These are phyloP conservation scores for Hortiboletus campestris DNA, from an alignment of 768 basidiomycete genomes.

Conservation along the genomic window DNA sequence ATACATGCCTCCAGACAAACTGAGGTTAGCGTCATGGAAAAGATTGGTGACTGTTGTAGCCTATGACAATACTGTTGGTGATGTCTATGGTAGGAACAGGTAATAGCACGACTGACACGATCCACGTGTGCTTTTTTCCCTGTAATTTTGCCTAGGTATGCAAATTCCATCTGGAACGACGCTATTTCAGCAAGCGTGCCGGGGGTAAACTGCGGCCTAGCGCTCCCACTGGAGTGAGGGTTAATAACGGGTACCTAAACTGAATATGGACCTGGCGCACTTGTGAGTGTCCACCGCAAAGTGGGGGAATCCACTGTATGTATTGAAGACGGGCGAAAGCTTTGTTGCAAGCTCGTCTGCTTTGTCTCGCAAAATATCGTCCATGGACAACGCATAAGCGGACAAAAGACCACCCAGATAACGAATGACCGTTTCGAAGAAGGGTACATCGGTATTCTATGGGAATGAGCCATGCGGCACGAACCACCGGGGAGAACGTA, in stretches of 20 bases:
- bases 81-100: background rate
- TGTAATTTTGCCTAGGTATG: conserved; percentile 77
- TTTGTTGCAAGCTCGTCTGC: conserved; percentile 78
- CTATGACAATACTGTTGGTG: conserved; percentile 28
- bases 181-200: conserved; percentile 76
- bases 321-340: conserved; percentile 71
- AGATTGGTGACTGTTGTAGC: conserved; percentile 47
- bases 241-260: background rate
- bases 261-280: conserved; percentile 33
- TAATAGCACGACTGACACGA: conserved; percentile 38
- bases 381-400: conserved; percentile 72
- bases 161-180: conserved; percentile 80
- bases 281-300: conserved; percentile 66
- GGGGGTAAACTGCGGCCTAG: conserved; percentile 29
- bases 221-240: background rate
- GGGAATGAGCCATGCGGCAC: background rate
- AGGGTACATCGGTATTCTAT: conserved; percentile 43
- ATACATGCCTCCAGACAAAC: conserved; percentile 57
- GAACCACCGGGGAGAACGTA: conserved; percentile 21
- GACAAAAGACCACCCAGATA: conserved; percentile 87
- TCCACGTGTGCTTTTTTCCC: conserved; percentile 63
- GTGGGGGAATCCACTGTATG: conserved; percentile 65
- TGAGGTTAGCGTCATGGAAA: conserved; percentile 47
- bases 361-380: conserved; percentile 58
- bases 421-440: conserved; percentile 87